Evolutionary conservation across 306 rosid species (phyloP), one percentile per base, ranked within the genome.

Genomic region (Leucaena leucocephala): DNA sequence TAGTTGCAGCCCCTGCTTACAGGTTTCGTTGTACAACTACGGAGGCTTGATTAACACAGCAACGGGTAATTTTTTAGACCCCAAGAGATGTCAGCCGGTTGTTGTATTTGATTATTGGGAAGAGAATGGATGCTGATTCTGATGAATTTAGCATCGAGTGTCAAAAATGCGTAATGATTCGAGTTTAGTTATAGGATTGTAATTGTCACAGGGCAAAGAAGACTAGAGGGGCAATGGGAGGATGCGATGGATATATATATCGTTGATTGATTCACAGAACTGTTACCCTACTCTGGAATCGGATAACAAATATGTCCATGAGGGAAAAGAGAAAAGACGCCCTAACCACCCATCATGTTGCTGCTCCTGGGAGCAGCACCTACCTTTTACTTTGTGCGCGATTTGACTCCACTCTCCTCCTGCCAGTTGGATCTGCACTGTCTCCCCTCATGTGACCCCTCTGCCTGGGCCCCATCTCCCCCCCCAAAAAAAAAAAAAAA

Each of bases 321-420:
- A 27, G 27, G 27, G 27, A 27, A 27, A 27, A 27, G 27, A 27
- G 27, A 36, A 36, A 36, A 36, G 39, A 36, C 90, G 84, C 96
- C 97, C 97, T 86, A 90, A 89, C 97, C 85, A 90, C 86, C 97
- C 97, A 90, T 93, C 93, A 88, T 91, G 93, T 86, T 83, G 54
- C 85, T 86, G 63, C 72, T 84, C 81, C 50, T 83, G 88, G 90
- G 94, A 89, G 90, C 90, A 88, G 79, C 86, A 84, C 88, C 85
- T 54, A 72, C 87, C 83, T 33, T 65, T 68, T 39, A 22, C 77
- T 40, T 21, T 66, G 15, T 44, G 34, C 33, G 46, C 67, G 65
- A 78, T 71, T 69, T 84, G 68, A 82, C 87, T 50, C 55, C 61
- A 62, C 71, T 15, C 40, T 15, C 50, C 4, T 48, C 4, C 52